A percentile compares a stretch with the other conserved stretches of the same genome.
These are phyloP conservation scores for Gigaspora rosea DNA, from an alignment of 192 early-diverging fungal genomes.

Conservation along the genomic window DNA sequence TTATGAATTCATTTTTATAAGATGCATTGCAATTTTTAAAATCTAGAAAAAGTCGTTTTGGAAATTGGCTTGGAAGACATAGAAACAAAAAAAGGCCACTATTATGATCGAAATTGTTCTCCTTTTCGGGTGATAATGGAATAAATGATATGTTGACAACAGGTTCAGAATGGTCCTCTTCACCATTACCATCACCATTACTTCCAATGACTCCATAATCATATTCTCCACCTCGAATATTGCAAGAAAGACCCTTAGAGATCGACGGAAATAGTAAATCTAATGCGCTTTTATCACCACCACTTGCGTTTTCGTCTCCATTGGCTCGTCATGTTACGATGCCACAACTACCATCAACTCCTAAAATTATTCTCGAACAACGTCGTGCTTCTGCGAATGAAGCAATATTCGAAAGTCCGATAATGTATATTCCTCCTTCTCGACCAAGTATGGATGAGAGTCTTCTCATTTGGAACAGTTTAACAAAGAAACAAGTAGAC, in stretches of 20 bases:
- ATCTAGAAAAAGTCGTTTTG: no score
- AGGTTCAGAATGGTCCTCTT: constrained; percentile 30
- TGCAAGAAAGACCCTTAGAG: neutral
- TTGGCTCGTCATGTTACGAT: constrained; percentile 16
- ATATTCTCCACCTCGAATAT: constrained; percentile 5
- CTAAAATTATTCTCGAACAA: constrained; percentile 5
- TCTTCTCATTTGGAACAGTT: constrained; percentile 14
- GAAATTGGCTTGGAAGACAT: no score
- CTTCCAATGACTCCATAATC: constrained; percentile 20
- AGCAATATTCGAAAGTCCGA: constrained; percentile 27
- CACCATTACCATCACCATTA: constrained; percentile 29
- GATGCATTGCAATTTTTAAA: no score
- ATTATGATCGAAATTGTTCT: no score
- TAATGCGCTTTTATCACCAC: constrained; percentile 6
- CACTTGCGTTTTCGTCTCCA: constrained; percentile 12
- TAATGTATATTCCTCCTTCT: constrained; percentile 14
- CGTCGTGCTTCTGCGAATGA: constrained; percentile 31
- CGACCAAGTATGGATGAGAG: constrained; percentile 31
- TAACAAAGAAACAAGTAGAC: constrained; percentile 31
- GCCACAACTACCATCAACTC: neutral
- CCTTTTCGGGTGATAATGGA: constrained; percentile 7
- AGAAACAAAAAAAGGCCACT: no score
- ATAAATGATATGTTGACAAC: constrained; percentile 10
- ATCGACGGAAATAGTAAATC: neutral
- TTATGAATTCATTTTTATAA: no score